phyloP scores from a whole-genome alignment of 2,329 filamentous ascomycete genomes.

The Ascocoryne sarcoides region DNA sequence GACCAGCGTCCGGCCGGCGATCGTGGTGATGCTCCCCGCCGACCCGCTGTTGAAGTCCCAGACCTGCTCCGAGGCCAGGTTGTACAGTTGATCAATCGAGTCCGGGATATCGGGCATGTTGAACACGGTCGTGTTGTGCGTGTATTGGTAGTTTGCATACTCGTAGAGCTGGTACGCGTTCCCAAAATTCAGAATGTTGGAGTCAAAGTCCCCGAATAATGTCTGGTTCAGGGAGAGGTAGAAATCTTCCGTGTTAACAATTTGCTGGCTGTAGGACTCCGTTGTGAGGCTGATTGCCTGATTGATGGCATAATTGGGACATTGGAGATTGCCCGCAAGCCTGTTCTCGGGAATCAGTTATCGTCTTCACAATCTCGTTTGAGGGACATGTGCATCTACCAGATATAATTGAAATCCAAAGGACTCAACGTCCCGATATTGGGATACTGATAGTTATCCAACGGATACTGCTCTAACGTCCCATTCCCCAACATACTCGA shows the following conservation, averaged over 20 bases:
- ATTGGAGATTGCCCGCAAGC: conserved; percentile 20
- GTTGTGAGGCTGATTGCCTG: conserved; percentile 6
- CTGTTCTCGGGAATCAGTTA: too few species aligned
- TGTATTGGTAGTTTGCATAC: conserved; percentile 44
- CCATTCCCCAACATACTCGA: conserved; percentile 49
- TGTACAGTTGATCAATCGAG: conserved; percentile 43
- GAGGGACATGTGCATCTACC: too few species aligned
- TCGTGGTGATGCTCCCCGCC: conserved; percentile 35
- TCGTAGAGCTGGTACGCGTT: conserved; percentile 53
- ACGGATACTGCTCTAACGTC: conserved; percentile 51
- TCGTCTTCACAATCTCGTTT: too few species aligned
- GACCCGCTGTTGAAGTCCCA: conserved; percentile 45
- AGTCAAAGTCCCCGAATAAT: conserved; percentile 14
- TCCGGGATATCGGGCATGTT: conserved; percentile 29
- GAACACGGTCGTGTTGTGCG: conserved; percentile 39
- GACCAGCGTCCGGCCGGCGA: conserved; percentile 46
- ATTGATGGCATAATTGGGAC: conserved; percentile 16
- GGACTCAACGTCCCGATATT: conserved; percentile 47
- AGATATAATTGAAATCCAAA: conserved; percentile 37
- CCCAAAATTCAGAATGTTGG: conserved; percentile 15
- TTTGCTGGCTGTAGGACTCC: conserved; percentile 4
- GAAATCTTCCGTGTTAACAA: conserved; percentile 10
- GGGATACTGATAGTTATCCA: conserved; percentile 76
- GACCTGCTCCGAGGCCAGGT: conserved; percentile 61
- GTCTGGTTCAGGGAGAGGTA: conserved; percentile 16